These are phyloP conservation scores for Dictyostelium brefeldianum DNA, from an alignment of 78 protist genomes.

Conservation along the genomic window DNA sequence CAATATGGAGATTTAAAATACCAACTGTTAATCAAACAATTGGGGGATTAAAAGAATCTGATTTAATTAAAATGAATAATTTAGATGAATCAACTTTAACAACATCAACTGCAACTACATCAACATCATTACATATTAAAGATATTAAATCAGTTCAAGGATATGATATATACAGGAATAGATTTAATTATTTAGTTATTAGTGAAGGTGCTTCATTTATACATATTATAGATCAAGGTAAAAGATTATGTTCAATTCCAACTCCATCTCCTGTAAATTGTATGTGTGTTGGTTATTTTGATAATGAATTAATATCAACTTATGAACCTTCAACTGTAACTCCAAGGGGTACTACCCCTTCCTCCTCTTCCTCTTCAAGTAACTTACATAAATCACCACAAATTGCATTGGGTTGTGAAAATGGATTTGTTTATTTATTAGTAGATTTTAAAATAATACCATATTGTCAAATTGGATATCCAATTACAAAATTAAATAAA, in stretches of 20 bases:
- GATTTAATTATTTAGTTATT: constrained; percentile 34
- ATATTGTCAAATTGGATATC: constrained; percentile 63
- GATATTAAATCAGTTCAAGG: constrained; percentile 32
- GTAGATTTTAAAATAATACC: constrained; percentile 28
- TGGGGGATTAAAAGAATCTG: neutral
- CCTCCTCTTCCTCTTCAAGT: neutral
- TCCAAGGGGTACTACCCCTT: neutral
- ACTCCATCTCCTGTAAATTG: constrained; percentile 50
- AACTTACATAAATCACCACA: neutral
- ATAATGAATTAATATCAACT: neutral
- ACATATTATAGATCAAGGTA: constrained; percentile 59
- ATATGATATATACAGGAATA: constrained; percentile 4
- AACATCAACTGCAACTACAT: neutral
- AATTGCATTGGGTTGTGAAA: constrained; percentile 67
- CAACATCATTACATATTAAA: constrained; percentile 3
- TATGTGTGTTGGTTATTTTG: neutral
- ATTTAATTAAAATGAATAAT: neutral
- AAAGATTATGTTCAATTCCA: constrained; percentile 9
- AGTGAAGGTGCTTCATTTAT: constrained; percentile 13
- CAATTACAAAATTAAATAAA: constrained; percentile 32
- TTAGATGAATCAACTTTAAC: neutral
- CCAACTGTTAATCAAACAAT: constrained; percentile 18
- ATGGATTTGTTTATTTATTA: constrained; percentile 54
- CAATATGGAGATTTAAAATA: constrained; percentile 52
- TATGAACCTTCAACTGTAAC: neutral